Conservation (phyloP, 306 rosid species). For the Potentilla sterilis region DNA sequence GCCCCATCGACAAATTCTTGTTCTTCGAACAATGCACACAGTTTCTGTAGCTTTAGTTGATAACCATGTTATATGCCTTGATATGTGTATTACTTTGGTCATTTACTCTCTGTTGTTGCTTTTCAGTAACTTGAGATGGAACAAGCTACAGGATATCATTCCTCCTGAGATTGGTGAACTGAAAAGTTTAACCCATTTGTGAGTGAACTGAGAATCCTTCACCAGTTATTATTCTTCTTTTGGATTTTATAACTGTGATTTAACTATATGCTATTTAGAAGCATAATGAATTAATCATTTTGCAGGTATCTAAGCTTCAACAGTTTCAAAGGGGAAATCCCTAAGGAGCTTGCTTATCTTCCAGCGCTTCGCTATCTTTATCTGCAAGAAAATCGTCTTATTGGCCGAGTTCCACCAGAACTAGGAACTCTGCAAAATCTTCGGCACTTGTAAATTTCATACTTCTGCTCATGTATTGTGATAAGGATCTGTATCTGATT, state of each 20-base stretch:
- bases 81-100: not conserved
- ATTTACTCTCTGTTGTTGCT: conserved; percentile 12
- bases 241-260: not conserved
- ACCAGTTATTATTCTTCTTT: not conserved
- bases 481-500: conserved; percentile 13
- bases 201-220: conserved; percentile 38
- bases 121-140: conserved; percentile 95
- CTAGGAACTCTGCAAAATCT: conserved; percentile 90
- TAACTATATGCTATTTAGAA: conserved; percentile 9
- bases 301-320: conserved; percentile 93
- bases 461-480: not conserved
- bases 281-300: conserved; percentile 1
- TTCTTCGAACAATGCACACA: not conserved
- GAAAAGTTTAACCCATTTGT: conserved; percentile 96
- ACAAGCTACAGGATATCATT: conserved; percentile 89
- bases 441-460: conserved; percentile 67
- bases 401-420: conserved; percentile 86
- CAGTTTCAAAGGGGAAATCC: conserved; percentile 94
- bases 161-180: conserved; percentile 97
- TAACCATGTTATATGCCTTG: not conserved
- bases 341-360: conserved; percentile 90
- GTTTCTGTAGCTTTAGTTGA: not conserved
- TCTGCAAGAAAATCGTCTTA: conserved; percentile 87
- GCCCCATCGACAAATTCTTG: not conserved
- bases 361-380: conserved; percentile 90